A percentile compares a stretch with the other conserved stretches of the same genome.
phyloP scores from a whole-genome alignment of 768 basidiomycete species.

The Russula brevipes region DNA sequence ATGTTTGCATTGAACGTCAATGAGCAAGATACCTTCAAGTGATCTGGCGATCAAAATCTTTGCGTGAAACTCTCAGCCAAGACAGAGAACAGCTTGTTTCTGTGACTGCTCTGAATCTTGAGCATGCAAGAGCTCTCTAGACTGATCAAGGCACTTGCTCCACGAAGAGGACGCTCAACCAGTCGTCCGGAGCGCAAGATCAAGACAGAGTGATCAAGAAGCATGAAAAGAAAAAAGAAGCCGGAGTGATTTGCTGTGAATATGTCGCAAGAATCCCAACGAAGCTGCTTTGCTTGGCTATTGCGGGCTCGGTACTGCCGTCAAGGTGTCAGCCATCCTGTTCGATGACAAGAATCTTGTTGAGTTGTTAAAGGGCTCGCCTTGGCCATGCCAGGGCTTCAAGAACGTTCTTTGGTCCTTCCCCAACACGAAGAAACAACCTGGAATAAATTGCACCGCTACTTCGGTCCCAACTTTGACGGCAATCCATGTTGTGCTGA shows the following conservation, averaged over 20 bases:
- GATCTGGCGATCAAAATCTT: conserved; percentile 13
- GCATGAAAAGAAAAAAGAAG: background rate
- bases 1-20: conserved; percentile 19
- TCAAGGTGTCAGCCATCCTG: conserved; percentile 7
- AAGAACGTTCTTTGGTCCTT: background rate
- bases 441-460: conserved; percentile 16
- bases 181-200: conserved; percentile 9
- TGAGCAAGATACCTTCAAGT: conserved; percentile 22
- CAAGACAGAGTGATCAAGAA: conserved; percentile 24
- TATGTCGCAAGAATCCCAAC: conserved; percentile 12
- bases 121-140: conserved; percentile 16
- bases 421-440: conserved; percentile 9
- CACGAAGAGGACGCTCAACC: conserved; percentile 10
- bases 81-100: conserved; percentile 7
- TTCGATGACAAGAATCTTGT: conserved; percentile 11
- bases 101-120: conserved; percentile 20
- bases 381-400: conserved; percentile 2
- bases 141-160: conserved; percentile 10
- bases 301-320: conserved; percentile 15
- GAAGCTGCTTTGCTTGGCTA: conserved; percentile 17
- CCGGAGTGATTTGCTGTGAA: conserved; percentile 19
- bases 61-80: conserved; percentile 14
- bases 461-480: background rate
- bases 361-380: conserved; percentile 6
- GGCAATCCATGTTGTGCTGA: background rate